Percentiles rank a stretch among this genome's conserved stretches.
Conservation (phyloP, 352 stramenopile species). For the Globisporangium spinosum region DNA sequence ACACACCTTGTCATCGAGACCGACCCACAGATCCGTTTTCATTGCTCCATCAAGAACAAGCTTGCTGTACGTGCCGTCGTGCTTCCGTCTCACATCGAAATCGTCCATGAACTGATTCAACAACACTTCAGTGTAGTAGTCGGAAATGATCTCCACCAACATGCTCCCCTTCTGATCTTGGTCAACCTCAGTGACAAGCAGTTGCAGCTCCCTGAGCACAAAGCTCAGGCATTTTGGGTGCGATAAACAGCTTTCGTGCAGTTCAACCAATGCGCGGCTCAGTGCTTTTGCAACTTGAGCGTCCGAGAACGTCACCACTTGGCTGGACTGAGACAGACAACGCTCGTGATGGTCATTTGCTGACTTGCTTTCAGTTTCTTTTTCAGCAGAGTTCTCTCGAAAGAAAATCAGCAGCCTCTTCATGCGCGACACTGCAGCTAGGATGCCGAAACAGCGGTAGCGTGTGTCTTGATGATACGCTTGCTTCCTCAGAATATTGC, state of each 20-base stretch:
- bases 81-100: conserved; percentile 24
- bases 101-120: conserved; percentile 41
- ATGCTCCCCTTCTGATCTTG: conserved; percentile 23
- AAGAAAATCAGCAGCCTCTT: conserved; percentile 29
- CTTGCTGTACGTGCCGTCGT: conserved; percentile 29
- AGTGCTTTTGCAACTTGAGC: conserved; percentile 19
- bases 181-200: conserved; percentile 24
- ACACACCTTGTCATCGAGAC: conserved; percentile 31
- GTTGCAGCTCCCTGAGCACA: conserved; percentile 39
- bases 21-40: conserved; percentile 38
- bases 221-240: conserved; percentile 36
- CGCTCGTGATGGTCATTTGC: neutral
- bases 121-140: conserved; percentile 45
- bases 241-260: conserved; percentile 28
- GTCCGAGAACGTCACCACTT: conserved; percentile 1
- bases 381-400: conserved; percentile 18
- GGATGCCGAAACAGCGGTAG: conserved; percentile 47
- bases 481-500: conserved; percentile 52
- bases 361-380: conserved; percentile 1
- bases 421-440: conserved; percentile 37
- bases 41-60: conserved; percentile 30
- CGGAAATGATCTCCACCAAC: conserved; percentile 35
- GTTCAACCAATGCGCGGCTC: conserved; percentile 23
- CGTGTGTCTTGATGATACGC: conserved; percentile 48
- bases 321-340: neutral